A percentile compares a stretch with the other conserved stretches of the same genome.
These are phyloP conservation scores for Populus deltoides DNA, from an alignment of 345 rosid genomes.

Conservation along the genomic window DNA sequence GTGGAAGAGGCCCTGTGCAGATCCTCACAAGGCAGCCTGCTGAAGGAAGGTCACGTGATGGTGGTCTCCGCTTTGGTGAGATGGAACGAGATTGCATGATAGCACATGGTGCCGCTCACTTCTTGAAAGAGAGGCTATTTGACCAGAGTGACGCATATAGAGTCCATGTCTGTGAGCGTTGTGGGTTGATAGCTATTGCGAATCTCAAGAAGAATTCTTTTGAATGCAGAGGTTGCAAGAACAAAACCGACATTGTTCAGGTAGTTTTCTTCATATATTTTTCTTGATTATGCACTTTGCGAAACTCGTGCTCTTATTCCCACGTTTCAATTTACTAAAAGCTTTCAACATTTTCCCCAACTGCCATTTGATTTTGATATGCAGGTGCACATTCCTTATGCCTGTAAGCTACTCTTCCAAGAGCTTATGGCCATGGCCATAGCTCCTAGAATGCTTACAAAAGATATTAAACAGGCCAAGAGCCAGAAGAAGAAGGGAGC, in stretches of 20 bases:
- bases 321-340: too few relatives aligned
- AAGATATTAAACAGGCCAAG: slow-evolving; percentile 46
- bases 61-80: slow-evolving; percentile 96
- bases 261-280: slow-evolving; percentile 23
- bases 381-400: slow-evolving; percentile 91
- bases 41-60: slow-evolving; percentile 96
- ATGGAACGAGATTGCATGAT: slow-evolving; percentile 99
- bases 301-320: background rate
- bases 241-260: slow-evolving; percentile 90
- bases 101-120: slow-evolving; percentile 94
- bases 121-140: slow-evolving; percentile 88
- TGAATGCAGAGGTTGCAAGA: slow-evolving; percentile 97
- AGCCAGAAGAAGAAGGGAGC: slow-evolving; percentile 63
- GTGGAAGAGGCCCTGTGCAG: slow-evolving; percentile 97
- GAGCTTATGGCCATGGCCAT: slow-evolving; percentile 99
- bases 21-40: slow-evolving; percentile 97
- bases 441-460: slow-evolving; percentile 91
- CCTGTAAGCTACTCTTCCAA: slow-evolving; percentile 92
- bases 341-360: background rate
- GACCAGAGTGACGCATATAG: slow-evolving; percentile 98
- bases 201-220: slow-evolving; percentile 86
- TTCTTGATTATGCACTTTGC: background rate
- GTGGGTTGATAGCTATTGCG: slow-evolving; percentile 93
- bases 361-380: background rate
- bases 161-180: slow-evolving; percentile 85